phyloP scores from a whole-genome alignment of 495 filamentous ascomycete species.

The Penicillium ucsense region DNA sequence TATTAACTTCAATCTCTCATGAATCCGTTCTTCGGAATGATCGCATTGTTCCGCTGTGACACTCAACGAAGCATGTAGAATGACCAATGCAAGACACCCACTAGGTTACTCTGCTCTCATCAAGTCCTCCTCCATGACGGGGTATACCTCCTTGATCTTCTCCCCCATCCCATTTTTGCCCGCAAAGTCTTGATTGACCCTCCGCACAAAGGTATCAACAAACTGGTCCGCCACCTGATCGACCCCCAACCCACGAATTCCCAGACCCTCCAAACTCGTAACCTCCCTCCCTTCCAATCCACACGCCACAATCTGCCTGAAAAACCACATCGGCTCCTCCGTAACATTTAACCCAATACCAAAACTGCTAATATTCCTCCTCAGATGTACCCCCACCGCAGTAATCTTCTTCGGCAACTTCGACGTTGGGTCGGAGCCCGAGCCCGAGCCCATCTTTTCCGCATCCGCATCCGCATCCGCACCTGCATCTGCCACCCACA shows the following conservation, averaged over 20 bases:
- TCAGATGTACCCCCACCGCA: slow-evolving; percentile 79
- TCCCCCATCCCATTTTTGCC: slow-evolving; percentile 18
- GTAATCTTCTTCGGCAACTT: slow-evolving; percentile 61
- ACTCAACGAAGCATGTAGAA: background rate
- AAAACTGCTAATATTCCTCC: slow-evolving; percentile 75
- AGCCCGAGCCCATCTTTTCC: background rate
- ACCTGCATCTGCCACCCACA: slow-evolving; percentile 50
- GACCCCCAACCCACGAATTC: slow-evolving; percentile 17
- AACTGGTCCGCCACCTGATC: slow-evolving; percentile 29
- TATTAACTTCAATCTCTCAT: slow-evolving; percentile 1
- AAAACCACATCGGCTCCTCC: slow-evolving; percentile 51
- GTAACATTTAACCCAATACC: slow-evolving; percentile 83
- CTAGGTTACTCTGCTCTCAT: background rate
- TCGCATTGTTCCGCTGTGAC: background rate
- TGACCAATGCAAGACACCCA: background rate
- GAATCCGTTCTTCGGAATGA: background rate
- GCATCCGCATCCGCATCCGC: background rate
- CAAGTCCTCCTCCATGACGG: slow-evolving; percentile 27
- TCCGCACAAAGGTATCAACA: slow-evolving; percentile 29
- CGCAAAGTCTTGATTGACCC: slow-evolving; percentile 35
- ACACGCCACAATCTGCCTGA: slow-evolving; percentile 75
- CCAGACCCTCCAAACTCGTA: slow-evolving; percentile 52
- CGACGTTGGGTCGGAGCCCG: background rate
- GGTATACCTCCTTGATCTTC: slow-evolving; percentile 35
- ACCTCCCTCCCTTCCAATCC: slow-evolving; percentile 69